phyloP scores from a whole-genome alignment of 495 filamentous ascomycete genomes.

The Saxophila tyrrhenica region DNA sequence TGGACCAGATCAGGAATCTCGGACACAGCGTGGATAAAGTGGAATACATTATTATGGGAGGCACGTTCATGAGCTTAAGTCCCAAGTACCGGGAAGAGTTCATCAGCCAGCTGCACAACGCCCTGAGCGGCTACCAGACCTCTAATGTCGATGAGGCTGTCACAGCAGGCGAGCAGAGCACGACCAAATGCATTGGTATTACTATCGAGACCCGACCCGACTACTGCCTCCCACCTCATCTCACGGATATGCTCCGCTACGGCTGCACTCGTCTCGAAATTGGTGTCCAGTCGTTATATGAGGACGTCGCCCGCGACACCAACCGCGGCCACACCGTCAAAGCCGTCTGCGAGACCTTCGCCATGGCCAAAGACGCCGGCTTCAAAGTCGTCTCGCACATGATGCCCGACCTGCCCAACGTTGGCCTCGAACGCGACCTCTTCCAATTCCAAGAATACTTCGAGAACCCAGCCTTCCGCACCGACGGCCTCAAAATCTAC shows the following conservation, averaged over 20 bases:
- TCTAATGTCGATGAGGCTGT: slow-evolving; percentile 93
- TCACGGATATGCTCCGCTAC: slow-evolving; percentile 90
- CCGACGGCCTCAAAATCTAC: slow-evolving; percentile 97
- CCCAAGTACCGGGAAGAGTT: slow-evolving; percentile 83
- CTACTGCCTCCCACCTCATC: slow-evolving; percentile 86
- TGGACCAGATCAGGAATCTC: slow-evolving; percentile 88
- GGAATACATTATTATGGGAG: slow-evolving; percentile 99
- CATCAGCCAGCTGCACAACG: slow-evolving; percentile 92
- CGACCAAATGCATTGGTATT: slow-evolving; percentile 93
- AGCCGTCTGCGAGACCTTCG: slow-evolving; percentile 89
- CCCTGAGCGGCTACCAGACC: slow-evolving; percentile 83
- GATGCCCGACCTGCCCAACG: slow-evolving; percentile 98
- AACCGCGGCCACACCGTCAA: slow-evolving; percentile 95
- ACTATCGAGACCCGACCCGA: slow-evolving; percentile 96
- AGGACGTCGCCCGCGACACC: slow-evolving; percentile 95
- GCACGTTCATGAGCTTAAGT: slow-evolving; percentile 94
- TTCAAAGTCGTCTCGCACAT: slow-evolving; percentile 99
- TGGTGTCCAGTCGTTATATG: slow-evolving; percentile 92
- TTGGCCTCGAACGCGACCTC: slow-evolving; percentile 94
- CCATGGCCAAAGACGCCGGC: slow-evolving; percentile 86
- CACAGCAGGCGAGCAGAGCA: slow-evolving; percentile 79
- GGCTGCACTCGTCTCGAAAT: slow-evolving; percentile 92
- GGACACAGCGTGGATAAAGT: slow-evolving; percentile 98
- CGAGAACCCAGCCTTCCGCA: slow-evolving; percentile 89
- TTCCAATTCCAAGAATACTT: slow-evolving; percentile 98